Evolutionary conservation across 75 land plant species (phyloP), one percentile per base, ranked within the genome.

Genomic region (Pinus tabuliformis): DNA sequence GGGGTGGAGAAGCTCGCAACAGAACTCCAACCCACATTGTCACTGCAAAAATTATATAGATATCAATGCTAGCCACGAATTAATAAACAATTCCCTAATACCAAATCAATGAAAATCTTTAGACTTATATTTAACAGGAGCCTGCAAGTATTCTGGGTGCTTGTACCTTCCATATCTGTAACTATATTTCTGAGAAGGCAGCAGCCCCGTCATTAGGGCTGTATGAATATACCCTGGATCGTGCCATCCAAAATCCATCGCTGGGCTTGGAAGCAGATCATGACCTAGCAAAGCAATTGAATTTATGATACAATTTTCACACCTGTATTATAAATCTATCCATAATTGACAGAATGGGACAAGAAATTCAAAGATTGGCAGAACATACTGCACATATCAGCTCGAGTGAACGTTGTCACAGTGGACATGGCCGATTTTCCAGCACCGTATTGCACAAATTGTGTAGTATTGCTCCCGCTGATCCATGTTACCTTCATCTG

Each of bases 201-300:
- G 42, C 24, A 95, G 92, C 16, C 83, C 87, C n/a, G 84, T 91
- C 96, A 95, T 89, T 5, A 88, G 77, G 36, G 98, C 98, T 58
- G 93, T 79, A 77, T 93, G 98, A 57, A 95, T 91, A 79, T 79
- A 89, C 1, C 98, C 98, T 33, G 98, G 98, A 36, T 93, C 92
- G 78, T 95, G 98, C 98, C 98, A 95, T 57, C 98, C 98, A 77
- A 95, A 89, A 77, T 26, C 26, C 26, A 26, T 26, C 0, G 26
- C 26, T 26, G 26, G 26, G 26, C 26, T 26, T 0, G 26, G 26
- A 26, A 26, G 26, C 26, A 26, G 26, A 26, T 26, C 26, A 26
- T 26, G 26, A 26, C 26, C 26, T 26, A 26, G 26, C 26, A 26
- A 26, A 26, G 26, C 26, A 26, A 26, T 26, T 26, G 26, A 26